phyloP scores from a whole-genome alignment of 345 rosid species.

The Eucalyptus brandiana region DNA sequence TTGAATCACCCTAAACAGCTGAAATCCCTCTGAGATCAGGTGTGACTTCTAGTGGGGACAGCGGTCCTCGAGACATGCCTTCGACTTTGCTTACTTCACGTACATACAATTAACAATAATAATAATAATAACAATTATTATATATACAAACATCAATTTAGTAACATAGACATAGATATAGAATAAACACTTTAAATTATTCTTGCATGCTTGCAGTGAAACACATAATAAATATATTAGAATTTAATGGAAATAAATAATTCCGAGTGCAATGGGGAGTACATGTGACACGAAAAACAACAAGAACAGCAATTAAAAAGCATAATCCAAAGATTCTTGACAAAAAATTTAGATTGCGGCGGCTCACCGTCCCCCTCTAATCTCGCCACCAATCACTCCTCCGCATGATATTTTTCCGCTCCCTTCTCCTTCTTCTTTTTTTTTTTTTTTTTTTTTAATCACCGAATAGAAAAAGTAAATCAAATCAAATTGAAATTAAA shows the following conservation, averaged over 20 bases:
- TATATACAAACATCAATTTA: neutral
- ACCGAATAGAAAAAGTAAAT: neutral
- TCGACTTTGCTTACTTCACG: neutral
- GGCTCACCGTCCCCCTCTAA: constrained; percentile 27
- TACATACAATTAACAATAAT: neutral
- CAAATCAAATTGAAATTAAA: neutral
- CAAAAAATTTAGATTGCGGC: constrained; percentile 5
- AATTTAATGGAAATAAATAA: neutral
- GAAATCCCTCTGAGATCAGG: neutral
- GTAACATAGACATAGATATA: neutral
- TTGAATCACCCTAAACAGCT: neutral
- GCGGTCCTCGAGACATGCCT: neutral
- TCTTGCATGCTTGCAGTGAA: neutral
- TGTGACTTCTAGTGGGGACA: neutral
- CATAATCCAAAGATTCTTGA: neutral
- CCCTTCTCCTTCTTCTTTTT: neutral
- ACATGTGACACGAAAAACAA: neutral
- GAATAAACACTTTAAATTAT: neutral
- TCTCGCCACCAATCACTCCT: constrained; percentile 54
- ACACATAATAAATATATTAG: neutral
- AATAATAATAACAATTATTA: neutral
- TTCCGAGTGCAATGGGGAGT: neutral
- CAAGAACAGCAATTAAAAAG: neutral
- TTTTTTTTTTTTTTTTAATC: neutral
- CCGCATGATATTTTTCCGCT: neutral